Evolutionary conservation across 768 basidiomycete species (phyloP).

Genomic region (Rossbeevera mucosa): DNA sequence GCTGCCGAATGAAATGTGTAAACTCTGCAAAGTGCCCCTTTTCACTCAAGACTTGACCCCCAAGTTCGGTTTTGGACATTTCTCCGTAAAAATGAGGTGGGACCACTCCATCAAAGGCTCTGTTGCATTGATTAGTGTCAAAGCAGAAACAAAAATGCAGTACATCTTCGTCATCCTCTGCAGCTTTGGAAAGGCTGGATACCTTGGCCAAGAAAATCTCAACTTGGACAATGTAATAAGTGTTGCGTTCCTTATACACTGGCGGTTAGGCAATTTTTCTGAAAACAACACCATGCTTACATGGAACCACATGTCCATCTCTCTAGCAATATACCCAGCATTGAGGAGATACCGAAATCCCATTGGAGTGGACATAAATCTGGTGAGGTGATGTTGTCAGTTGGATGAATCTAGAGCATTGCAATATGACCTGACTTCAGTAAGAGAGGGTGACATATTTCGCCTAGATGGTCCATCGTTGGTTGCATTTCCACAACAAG

Average conservation of each 20-base stretch:
- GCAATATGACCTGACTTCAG: constrained; percentile 57
- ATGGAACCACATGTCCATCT: constrained; percentile 96
- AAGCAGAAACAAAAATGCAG: constrained; percentile 32
- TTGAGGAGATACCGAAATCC: constrained; percentile 92
- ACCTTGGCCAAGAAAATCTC: constrained; percentile 86
- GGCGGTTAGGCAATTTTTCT: constrained; percentile 4
- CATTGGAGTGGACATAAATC: constrained; percentile 91
- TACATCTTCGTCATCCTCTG: constrained; percentile 65
- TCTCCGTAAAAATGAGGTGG: constrained; percentile 98
- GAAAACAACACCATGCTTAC: constrained; percentile 40
- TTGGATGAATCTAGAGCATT: background rate
- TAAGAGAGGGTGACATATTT: constrained; percentile 82
- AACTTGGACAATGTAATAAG: constrained; percentile 88
- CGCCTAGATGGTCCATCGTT: constrained; percentile 91
- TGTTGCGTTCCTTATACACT: constrained; percentile 76
- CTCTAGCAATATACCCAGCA: constrained; percentile 87
- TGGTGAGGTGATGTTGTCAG: constrained; percentile 28
- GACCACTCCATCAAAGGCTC: constrained; percentile 80
- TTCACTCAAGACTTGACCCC: constrained; percentile 85
- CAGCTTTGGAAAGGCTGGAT: constrained; percentile 51
- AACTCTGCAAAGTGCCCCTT: constrained; percentile 91
- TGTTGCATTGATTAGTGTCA: constrained; percentile 22
- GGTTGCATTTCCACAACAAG: constrained; percentile 93
- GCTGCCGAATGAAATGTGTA: constrained; percentile 82
- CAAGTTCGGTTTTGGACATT: constrained; percentile 93